Percentiles rank a stretch among this genome's conserved stretches.
These are phyloP conservation scores for Starmerella sirachaensis DNA, from an alignment of 805 yeast species.

Conservation along the genomic window DNA sequence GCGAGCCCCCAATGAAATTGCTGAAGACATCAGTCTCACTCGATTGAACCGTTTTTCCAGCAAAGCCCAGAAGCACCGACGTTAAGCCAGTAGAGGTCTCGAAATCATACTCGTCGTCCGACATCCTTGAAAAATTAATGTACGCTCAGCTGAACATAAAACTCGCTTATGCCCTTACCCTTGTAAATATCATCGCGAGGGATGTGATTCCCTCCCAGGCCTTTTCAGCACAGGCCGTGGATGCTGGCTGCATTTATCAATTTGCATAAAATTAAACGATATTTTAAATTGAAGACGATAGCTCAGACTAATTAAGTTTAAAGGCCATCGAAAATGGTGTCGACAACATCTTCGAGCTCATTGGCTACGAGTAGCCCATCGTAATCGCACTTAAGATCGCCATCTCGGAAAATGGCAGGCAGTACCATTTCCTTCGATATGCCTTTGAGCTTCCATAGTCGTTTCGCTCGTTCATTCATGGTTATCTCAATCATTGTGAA, in stretches of 20 bases:
- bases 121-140: slow-evolving; percentile 25
- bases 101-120: slow-evolving; percentile 27
- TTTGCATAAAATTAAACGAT: too few relatives aligned
- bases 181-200: too few relatives aligned
- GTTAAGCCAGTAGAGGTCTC: slow-evolving; percentile 22
- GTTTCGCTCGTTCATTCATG: slow-evolving; percentile 69
- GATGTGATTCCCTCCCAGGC: too few relatives aligned
- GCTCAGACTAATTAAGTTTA: too few relatives aligned
- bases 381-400: slow-evolving; percentile 75
- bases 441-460: slow-evolving; percentile 64
- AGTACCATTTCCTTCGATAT: slow-evolving; percentile 45
- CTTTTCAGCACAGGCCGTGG: too few relatives aligned
- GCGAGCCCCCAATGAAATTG: slow-evolving; percentile 71
- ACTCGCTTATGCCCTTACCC: too few relatives aligned
- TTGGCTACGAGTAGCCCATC: slow-evolving; percentile 73
- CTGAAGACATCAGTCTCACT: slow-evolving; percentile 17
- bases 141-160: slow-evolving; percentile 2
- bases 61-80: slow-evolving; percentile 29
- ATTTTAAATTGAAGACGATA: too few relatives aligned
- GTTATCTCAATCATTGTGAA: slow-evolving; percentile 67
- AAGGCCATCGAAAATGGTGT: slow-evolving; percentile 22
- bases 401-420: slow-evolving; percentile 74
- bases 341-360: slow-evolving; percentile 35
- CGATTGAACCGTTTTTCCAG: slow-evolving; percentile 23
- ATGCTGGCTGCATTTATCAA: too few relatives aligned